Evolutionary conservation across 331 rosid genomes (phyloP).

Genomic region (Telfairia occidentalis): DNA sequence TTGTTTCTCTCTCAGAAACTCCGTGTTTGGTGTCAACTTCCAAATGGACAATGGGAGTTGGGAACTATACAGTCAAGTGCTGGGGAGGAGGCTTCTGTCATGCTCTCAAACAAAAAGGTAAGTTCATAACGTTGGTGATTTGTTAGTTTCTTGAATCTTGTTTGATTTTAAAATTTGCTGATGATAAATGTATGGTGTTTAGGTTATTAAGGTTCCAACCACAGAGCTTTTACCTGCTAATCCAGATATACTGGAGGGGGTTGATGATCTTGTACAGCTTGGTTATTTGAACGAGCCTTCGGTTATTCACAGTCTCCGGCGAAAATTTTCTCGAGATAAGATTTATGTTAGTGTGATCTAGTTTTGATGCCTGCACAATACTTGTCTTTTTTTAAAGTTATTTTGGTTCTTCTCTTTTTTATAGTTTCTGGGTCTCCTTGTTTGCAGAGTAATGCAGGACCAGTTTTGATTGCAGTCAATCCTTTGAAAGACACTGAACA

Average conservation of each 20-base stretch:
- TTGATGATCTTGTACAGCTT: conserved; percentile 82
- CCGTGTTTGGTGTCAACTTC: conserved; percentile 76
- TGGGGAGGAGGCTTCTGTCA: conserved; percentile 58
- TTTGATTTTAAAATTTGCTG: conserved; percentile 15
- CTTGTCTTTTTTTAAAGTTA: conserved; percentile 2
- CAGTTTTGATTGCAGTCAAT: conserved; percentile 71
- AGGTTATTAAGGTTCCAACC: conserved; percentile 54
- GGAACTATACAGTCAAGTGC: conserved; percentile 71
- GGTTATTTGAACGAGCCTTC: conserved; percentile 90
- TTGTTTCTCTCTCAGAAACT: conserved; percentile 46
- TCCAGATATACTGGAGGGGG: conserved; percentile 81
- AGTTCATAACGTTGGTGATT: conserved; percentile 18
- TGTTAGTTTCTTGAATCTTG: conserved; percentile 8
- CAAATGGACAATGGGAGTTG: conserved; percentile 57
- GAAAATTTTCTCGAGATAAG: conserved; percentile 61
- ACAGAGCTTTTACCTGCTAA: conserved; percentile 73
- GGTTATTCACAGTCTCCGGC: conserved; percentile 61
- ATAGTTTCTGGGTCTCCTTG: conserved; percentile 22
- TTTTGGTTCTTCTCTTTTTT: conserved; percentile 16
- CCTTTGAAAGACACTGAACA: conserved; percentile 61
- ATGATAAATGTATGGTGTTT: conserved; percentile 23
- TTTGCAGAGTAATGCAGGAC: conserved; percentile 84
- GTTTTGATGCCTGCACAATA: conserved; percentile 14
- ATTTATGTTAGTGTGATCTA: conserved; percentile 52
- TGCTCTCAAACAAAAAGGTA: conserved; percentile 63